Evolutionary conservation across 2,329 filamentous ascomycete species (phyloP).

Genomic region (Coleophoma eucalyptorum): DNA sequence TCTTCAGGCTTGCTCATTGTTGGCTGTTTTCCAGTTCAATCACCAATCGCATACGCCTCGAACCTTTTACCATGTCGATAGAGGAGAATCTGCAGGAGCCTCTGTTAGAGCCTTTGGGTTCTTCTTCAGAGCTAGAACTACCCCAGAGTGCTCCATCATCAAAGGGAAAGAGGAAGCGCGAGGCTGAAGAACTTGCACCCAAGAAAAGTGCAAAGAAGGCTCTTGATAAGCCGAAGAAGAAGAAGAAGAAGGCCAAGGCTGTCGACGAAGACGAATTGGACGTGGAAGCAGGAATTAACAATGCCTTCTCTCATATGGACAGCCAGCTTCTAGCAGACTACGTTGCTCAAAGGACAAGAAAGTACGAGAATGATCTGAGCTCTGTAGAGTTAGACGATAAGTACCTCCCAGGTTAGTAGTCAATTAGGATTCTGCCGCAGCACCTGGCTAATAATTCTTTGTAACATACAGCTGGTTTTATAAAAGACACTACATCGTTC

Average conservation of each 20-base stretch:
- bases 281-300: constrained; percentile 72
- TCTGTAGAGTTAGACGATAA: constrained; percentile 80
- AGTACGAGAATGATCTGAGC: constrained; percentile 78
- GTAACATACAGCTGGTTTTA: constrained; percentile 55
- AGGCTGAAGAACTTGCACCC: constrained; percentile 10
- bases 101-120: constrained; percentile 19
- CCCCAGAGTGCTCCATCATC: not conserved
- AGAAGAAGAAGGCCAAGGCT: constrained; percentile 54
- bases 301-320: constrained; percentile 78
- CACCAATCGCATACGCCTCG: not conserved
- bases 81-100: constrained; percentile 23
- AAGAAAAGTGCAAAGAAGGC: constrained; percentile 37
- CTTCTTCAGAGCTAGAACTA: constrained; percentile 12
- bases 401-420: constrained; percentile 63
- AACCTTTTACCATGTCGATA: constrained; percentile 16
- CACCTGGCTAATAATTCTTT: constrained; percentile 1
- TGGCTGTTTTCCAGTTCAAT: too few species aligned
- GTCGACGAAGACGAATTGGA: constrained; percentile 57
- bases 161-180: constrained; percentile 27
- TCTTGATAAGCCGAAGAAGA: constrained; percentile 15
- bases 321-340: constrained; percentile 80
- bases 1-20: too few species aligned
- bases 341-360: constrained; percentile 71
- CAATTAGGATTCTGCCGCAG: not conserved
- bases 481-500: constrained; percentile 78